phyloP scores from a whole-genome alignment of 2,329 filamentous ascomycete genomes.

The Ploettnerulaceae sp. region DNA sequence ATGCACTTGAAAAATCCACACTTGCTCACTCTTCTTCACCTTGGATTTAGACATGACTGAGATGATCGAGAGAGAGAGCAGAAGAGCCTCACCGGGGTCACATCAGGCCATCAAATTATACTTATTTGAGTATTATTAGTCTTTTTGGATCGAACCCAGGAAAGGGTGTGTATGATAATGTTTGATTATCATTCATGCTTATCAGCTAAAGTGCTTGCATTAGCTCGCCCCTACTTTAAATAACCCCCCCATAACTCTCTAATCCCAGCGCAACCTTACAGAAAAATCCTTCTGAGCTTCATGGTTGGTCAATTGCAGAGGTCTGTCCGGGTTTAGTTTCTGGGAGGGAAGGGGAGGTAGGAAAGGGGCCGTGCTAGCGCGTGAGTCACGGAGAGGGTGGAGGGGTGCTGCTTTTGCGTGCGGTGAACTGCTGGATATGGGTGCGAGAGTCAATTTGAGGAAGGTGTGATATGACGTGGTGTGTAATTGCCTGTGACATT shows the following conservation, averaged over 20 bases:
- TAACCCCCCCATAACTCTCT: background rate
- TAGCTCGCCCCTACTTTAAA: slow-evolving; percentile 1
- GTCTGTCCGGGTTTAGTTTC: background rate
- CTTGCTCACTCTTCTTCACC: too few relatives aligned
- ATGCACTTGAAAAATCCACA: too few relatives aligned
- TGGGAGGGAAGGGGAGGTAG: background rate
- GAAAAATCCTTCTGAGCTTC: background rate
- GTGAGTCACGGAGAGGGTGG: slow-evolving; percentile 16
- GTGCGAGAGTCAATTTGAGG: background rate
- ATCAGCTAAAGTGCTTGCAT: slow-evolving; percentile 15
- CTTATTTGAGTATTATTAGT: too few relatives aligned
- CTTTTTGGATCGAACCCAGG: too few relatives aligned
- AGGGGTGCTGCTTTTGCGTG: slow-evolving; percentile 12
- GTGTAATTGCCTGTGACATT: background rate
- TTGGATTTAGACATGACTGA: too few relatives aligned
- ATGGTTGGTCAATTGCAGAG: slow-evolving; percentile 22
- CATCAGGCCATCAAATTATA: too few relatives aligned
- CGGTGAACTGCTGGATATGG: background rate
- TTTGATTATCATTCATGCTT: background rate
- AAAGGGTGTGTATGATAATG: too few relatives aligned
- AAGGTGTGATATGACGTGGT: background rate
- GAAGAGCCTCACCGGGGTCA: too few relatives aligned
- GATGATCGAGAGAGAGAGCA: too few relatives aligned
- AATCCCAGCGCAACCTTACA: background rate
- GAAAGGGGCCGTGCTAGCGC: slow-evolving; percentile 7